phyloP scores from a whole-genome alignment of 345 rosid species.

The Eucalyptus viminalis region DNA sequence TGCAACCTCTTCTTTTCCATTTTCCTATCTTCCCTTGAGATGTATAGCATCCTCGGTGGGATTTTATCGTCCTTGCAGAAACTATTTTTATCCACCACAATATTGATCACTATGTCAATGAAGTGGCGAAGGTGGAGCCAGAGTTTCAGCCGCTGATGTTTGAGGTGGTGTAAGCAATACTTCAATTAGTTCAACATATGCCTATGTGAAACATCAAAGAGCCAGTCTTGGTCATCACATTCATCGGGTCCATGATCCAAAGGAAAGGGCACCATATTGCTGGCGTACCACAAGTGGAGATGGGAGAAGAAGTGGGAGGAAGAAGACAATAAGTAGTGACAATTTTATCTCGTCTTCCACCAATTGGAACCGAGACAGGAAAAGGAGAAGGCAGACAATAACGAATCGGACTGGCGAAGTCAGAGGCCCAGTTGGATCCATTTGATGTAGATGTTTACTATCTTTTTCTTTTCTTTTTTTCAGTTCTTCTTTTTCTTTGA shows the following conservation, averaged over 20 bases:
- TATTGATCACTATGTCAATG: not conserved
- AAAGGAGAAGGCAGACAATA: not conserved
- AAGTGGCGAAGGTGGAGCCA: not conserved
- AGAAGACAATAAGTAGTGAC: not conserved
- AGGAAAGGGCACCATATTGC: constrained; percentile 19
- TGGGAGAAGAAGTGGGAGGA: not conserved
- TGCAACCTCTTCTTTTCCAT: not conserved
- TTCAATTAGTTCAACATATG: not conserved
- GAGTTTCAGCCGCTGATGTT: not conserved
- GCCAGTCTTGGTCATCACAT: constrained; percentile 35
- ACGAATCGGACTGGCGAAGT: too few relatives aligned
- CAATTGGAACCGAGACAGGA: not conserved
- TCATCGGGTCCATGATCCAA: not conserved
- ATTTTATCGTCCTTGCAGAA: not conserved
- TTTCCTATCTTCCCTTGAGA: not conserved
- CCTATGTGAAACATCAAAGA: constrained; percentile 2
- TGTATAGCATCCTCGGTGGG: not conserved
- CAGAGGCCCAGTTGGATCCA: not conserved
- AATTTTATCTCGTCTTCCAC: not conserved
- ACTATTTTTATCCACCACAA: not conserved
- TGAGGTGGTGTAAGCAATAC: not conserved
- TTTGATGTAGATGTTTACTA: not conserved
- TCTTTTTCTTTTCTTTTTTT: too few relatives aligned
- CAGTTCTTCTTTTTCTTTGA: too few relatives aligned
- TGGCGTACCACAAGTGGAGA: not conserved